Evolutionary conservation across 140 eudicot species (phyloP).

Genomic region (Flaveria floridana): DNA sequence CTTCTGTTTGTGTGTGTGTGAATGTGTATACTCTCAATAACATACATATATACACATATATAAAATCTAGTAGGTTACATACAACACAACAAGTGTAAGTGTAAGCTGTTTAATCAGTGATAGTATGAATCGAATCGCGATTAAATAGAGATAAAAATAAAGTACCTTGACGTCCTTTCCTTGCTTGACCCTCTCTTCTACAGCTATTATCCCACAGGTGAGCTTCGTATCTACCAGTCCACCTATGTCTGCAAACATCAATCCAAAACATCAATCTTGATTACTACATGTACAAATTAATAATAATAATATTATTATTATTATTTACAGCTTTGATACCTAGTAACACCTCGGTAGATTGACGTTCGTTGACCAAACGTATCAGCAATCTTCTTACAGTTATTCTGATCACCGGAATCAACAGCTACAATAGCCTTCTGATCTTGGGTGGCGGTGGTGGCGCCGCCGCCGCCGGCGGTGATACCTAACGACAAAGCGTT

Average conservation of each 20-base stretch:
- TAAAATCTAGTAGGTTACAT: no score
- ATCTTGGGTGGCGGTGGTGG: neutral
- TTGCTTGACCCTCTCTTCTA: conserved; percentile 99
- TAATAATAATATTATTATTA: no score
- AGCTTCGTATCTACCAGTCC: conserved; percentile 99
- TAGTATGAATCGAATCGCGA: no score
- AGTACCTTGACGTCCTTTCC: conserved; percentile 99
- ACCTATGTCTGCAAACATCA: conserved; percentile 72
- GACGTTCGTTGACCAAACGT: conserved; percentile 97
- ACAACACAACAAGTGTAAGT: no score
- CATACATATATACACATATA: neutral
- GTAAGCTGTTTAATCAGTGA: no score
- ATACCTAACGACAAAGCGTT: conserved; percentile 62
- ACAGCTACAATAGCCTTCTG: conserved; percentile 62
- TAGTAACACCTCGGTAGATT: conserved; percentile 94
- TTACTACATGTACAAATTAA: no score
- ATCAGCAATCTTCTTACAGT: conserved; percentile 73
- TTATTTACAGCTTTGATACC: conserved; percentile 30
- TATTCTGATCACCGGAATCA: conserved; percentile 44
- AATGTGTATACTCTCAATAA: neutral
- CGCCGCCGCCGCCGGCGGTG: conserved; percentile 7
- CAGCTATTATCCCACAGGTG: conserved; percentile 99
- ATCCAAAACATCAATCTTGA: conserved; percentile 17
- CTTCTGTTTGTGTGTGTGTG: neutral
- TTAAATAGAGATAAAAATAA: no score